These are phyloP conservation scores for Terfezia boudieri DNA, from an alignment of 495 filamentous ascomycete species.

Conservation along the genomic window DNA sequence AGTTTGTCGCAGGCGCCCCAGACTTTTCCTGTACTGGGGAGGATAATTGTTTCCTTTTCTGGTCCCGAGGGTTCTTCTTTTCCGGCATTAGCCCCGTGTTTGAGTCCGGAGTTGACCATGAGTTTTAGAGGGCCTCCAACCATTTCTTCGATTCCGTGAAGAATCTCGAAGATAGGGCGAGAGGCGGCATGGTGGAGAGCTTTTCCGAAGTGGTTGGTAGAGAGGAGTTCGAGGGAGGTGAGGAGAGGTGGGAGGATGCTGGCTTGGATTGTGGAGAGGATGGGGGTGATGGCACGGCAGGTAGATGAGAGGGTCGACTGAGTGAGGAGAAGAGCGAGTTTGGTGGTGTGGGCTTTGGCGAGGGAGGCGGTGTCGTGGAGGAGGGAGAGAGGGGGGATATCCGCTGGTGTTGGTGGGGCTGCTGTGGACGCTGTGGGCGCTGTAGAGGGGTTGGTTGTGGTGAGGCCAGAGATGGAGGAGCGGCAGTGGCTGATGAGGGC, in stretches of 20 bases:
- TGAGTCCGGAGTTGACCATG: too few relatives aligned
- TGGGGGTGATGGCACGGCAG: slow-evolving; percentile 9
- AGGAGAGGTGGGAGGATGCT: slow-evolving; percentile 9
- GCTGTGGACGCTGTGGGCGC: not conserved
- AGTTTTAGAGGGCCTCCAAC: not conserved
- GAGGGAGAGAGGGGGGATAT: slow-evolving; percentile 5
- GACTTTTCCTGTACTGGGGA: slow-evolving; percentile 11
- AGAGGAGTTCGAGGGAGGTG: slow-evolving; percentile 5
- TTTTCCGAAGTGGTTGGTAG: slow-evolving; percentile 3
- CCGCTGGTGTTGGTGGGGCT: not conserved
- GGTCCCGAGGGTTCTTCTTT: not conserved
- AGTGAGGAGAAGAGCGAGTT: slow-evolving; percentile 11
- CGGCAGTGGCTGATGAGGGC: slow-evolving; percentile 12
- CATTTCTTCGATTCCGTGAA: slow-evolving; percentile 11
- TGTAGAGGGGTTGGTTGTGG: not conserved
- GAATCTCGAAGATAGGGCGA: slow-evolving; percentile 6
- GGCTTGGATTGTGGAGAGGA: slow-evolving; percentile 8
- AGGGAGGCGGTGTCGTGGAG: slow-evolving; percentile 14
- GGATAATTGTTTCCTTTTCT: not conserved
- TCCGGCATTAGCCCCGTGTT: not conserved
- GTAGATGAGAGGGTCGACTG: slow-evolving; percentile 7
- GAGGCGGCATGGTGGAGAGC: slow-evolving; percentile 2
- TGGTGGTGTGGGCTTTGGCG: slow-evolving; percentile 14
- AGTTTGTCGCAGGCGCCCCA: slow-evolving; percentile 35
- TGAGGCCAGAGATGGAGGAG: slow-evolving; percentile 4